phyloP scores from a whole-genome alignment of 2,329 filamentous ascomycete species.

The Penicillium sumatraense region DNA sequence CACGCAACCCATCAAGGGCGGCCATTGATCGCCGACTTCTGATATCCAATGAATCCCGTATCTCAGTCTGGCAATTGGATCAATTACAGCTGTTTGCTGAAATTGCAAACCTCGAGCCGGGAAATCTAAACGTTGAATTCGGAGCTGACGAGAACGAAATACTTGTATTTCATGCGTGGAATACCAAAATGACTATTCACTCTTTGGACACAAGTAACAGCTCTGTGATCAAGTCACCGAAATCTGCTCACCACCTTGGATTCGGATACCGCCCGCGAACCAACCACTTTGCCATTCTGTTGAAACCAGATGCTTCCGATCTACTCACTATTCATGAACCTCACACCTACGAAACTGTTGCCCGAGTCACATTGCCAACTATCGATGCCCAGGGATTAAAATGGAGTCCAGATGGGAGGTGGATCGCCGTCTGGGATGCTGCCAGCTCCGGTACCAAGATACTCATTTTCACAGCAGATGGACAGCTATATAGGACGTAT shows the following conservation, averaged over 20 bases:
- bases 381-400: conserved; percentile 62
- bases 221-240: conserved; percentile 46
- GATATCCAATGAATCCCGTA: conserved; percentile 37
- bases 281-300: conserved; percentile 42
- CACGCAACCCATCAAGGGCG: neutral
- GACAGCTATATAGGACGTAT: conserved; percentile 61
- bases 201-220: conserved; percentile 40
- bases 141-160: conserved; percentile 42
- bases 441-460: conserved; percentile 56
- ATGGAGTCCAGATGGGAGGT: conserved; percentile 65
- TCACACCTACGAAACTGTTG: conserved; percentile 39
- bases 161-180: conserved; percentile 46
- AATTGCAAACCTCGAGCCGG: conserved; percentile 45
- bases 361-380: conserved; percentile 49
- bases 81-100: conserved; percentile 43
- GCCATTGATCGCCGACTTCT: conserved; percentile 35
- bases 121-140: conserved; percentile 43
- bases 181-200: conserved; percentile 44
- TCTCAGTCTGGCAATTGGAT: conserved; percentile 43
- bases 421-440: conserved; percentile 63
- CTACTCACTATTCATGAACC: conserved; percentile 45
- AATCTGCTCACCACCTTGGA: conserved; percentile 40
- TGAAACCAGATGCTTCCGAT: conserved; percentile 45
- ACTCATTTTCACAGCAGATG: conserved; percentile 63
- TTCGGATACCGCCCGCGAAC: conserved; percentile 48